Evolutionary conservation across 2,329 filamentous ascomycete genomes (phyloP).

Genomic region (Apiospora sp.): DNA sequence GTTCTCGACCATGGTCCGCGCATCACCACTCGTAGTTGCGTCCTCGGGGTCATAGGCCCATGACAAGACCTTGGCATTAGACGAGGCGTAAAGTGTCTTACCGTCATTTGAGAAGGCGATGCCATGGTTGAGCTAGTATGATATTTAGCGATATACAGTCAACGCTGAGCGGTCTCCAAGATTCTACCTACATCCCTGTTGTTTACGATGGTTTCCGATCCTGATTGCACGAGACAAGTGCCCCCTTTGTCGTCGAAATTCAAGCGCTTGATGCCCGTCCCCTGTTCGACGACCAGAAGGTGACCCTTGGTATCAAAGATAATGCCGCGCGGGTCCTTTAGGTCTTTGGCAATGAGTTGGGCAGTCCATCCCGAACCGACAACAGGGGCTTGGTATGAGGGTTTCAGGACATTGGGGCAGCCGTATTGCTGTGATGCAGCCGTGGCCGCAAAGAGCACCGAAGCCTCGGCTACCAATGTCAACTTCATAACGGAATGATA

Average conservation of each 20-base stretch:
- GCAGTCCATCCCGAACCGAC: slow-evolving; percentile 31
- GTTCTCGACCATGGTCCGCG: slow-evolving; percentile 63
- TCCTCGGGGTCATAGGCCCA: slow-evolving; percentile 69
- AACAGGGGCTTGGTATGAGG: slow-evolving; percentile 28
- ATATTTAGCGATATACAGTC: background rate
- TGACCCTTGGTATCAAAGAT: slow-evolving; percentile 46
- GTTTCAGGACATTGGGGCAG: slow-evolving; percentile 24
- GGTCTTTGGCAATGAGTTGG: slow-evolving; percentile 27
- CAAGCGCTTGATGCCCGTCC: slow-evolving; percentile 43
- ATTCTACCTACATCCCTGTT: slow-evolving; percentile 24
- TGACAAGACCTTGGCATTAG: slow-evolving; percentile 62
- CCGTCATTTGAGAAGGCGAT: slow-evolving; percentile 61
- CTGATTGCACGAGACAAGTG: slow-evolving; percentile 39
- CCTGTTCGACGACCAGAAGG: slow-evolving; percentile 45
- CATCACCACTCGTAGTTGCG: slow-evolving; percentile 50
- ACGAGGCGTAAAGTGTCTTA: slow-evolving; percentile 64
- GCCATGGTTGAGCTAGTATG: slow-evolving; percentile 60
- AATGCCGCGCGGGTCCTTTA: slow-evolving; percentile 44
- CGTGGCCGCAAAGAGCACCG: background rate
- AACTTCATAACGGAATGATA: slow-evolving; percentile 23
- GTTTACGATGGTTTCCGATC: slow-evolving; percentile 29
- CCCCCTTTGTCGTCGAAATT: slow-evolving; percentile 42
- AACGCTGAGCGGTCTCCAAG: background rate
- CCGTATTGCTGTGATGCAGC: slow-evolving; percentile 11
- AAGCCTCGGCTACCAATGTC: background rate